phyloP scores from a whole-genome alignment of 495 filamentous ascomycete species.

The Bathelium albidoporum region DNA sequence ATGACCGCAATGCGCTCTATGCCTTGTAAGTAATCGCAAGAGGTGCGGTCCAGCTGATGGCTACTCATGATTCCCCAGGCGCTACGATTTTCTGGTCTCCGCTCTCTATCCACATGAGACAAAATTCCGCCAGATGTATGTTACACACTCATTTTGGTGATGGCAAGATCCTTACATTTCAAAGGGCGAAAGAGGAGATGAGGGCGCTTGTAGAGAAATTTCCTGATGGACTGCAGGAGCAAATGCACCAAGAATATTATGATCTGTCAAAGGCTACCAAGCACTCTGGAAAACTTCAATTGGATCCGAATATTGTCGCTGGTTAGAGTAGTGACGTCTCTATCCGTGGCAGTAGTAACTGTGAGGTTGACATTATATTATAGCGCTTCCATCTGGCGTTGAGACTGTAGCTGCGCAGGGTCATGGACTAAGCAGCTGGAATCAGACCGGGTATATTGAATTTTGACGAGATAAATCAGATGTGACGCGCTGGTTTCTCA shows the following conservation, averaged over 20 bases:
- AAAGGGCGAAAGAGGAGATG: not conserved
- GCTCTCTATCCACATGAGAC: not conserved
- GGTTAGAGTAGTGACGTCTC: not conserved
- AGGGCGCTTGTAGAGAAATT: not conserved
- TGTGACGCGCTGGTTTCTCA: not conserved
- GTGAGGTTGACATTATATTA: not conserved
- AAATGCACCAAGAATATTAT: not conserved
- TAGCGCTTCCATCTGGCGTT: not conserved
- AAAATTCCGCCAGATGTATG: not conserved
- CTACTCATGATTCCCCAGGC: not conserved
- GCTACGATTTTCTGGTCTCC: not conserved
- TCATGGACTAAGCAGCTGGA: not conserved
- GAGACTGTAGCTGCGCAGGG: not conserved
- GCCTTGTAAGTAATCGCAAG: not conserved
- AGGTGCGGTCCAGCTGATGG: not conserved
- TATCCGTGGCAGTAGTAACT: not conserved
- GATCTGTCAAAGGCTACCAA: not conserved
- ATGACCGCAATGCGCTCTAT: not conserved
- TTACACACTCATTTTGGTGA: not conserved
- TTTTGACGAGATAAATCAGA: not conserved
- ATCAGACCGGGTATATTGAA: not conserved
- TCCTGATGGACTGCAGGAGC: not conserved
- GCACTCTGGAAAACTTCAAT: not conserved
- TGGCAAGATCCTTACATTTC: not conserved
- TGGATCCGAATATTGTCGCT: not conserved